A percentile compares a stretch with the other conserved stretches of the same genome.
phyloP scores from a whole-genome alignment of 2,329 filamentous ascomycete genomes.

The Colletotrichum sp. region DNA sequence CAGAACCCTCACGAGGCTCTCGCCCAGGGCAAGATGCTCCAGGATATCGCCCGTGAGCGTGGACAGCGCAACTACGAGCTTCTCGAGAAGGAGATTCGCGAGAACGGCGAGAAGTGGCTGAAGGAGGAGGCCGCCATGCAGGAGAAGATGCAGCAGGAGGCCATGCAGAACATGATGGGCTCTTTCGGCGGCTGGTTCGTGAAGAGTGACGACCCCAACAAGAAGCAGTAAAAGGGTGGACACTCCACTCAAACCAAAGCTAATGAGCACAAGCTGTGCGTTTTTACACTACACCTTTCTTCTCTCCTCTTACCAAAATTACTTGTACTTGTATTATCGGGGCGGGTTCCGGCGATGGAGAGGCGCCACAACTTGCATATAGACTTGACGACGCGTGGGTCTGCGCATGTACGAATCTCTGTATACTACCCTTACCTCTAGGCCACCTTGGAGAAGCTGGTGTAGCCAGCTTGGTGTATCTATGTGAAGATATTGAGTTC shows the following conservation, averaged over 20 bases:
- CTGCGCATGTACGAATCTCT: conserved; percentile 21
- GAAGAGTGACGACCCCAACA: conserved; percentile 17
- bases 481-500: background rate
- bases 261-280: conserved; percentile 11
- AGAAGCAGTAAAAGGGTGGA: conserved; percentile 17
- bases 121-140: conserved; percentile 89
- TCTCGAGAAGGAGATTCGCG: conserved; percentile 87
- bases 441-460: background rate
- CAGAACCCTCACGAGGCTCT: conserved; percentile 76
- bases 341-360: conserved; percentile 8
- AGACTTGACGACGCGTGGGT: conserved; percentile 20
- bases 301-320: conserved; percentile 15
- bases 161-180: conserved; percentile 90
- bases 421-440: conserved; percentile 22
- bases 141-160: conserved; percentile 89
- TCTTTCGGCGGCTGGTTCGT: conserved; percentile 68
- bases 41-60: conserved; percentile 90
- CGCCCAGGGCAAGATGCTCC: conserved; percentile 94
- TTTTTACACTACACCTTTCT: background rate
- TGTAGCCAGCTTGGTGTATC: background rate
- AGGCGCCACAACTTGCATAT: conserved; percentile 20
- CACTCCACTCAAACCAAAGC: background rate
- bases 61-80: conserved; percentile 89
- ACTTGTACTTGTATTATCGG: conserved; percentile 21
- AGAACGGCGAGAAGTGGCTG: conserved; percentile 94